These are phyloP conservation scores for Fusarium fujikuroi DNA, from an alignment of 2,329 filamentous ascomycete species.

Conservation along the genomic window DNA sequence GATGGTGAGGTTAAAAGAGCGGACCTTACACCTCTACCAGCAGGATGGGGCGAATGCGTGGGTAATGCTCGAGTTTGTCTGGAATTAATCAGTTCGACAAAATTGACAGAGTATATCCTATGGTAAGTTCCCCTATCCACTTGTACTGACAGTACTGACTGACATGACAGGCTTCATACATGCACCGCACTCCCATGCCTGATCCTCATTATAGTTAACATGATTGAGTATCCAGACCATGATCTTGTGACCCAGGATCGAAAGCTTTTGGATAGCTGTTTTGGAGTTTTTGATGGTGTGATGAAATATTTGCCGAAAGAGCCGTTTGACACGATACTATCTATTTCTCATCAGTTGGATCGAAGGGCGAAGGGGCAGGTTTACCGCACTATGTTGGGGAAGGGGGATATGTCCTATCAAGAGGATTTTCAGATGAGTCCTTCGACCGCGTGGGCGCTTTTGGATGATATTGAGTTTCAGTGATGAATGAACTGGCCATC, in stretches of 20 bases:
- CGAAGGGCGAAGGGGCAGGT: conserved; percentile 31
- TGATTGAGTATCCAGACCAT: conserved; percentile 35
- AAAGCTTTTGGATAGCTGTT: conserved; percentile 14
- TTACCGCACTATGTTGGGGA: not conserved
- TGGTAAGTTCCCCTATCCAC: not conserved
- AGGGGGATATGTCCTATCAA: not conserved
- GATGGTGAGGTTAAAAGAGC: conserved; percentile 22
- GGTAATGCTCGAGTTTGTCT: conserved; percentile 20
- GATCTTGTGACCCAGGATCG: not conserved
- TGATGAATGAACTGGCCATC: not conserved
- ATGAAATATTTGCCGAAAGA: not conserved
- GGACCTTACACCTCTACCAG: conserved; percentile 24
- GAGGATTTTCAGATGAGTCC: conserved; percentile 9
- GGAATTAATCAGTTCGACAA: not conserved
- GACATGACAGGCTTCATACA: conserved; percentile 20
- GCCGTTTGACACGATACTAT: conserved; percentile 11
- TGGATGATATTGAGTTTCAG: conserved; percentile 29
- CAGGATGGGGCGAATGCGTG: conserved; percentile 34
- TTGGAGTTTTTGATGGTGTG: not conserved
- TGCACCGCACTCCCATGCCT: conserved; percentile 31
- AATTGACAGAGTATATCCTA: conserved; percentile 24
- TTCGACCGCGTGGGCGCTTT: conserved; percentile 11
- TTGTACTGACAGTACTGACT: rapidly evolving
- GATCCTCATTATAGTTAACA: conserved; percentile 34
- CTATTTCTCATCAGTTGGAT: conserved; percentile 26